Percentiles rank a stretch among this genome's conserved stretches.
Evolutionary conservation across 129 eudicot genomes (phyloP).

Genomic region (Ambrosia artemisiifolia): DNA sequence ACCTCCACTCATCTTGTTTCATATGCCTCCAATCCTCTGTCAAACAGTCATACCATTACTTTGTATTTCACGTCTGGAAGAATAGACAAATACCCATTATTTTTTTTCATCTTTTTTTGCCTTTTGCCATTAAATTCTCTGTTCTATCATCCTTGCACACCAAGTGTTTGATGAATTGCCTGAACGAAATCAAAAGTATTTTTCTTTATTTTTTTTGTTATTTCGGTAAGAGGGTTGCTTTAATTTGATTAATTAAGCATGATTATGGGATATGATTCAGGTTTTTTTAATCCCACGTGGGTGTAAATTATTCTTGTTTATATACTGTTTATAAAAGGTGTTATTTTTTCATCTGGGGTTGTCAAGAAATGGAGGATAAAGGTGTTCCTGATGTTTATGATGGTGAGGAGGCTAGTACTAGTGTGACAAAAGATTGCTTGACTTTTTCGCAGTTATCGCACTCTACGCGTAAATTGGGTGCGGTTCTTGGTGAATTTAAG

Average conservation of each 20-base stretch:
- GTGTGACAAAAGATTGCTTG: slow-evolving; percentile 37
- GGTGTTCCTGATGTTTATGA: slow-evolving; percentile 28
- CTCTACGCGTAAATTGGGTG: slow-evolving; percentile 53
- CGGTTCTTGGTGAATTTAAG: slow-evolving; percentile 50
- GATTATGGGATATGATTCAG: slow-evolving; percentile 12
- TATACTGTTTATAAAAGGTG: background rate
- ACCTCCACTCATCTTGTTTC: slow-evolving; percentile 29
- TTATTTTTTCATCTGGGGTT: slow-evolving; percentile 14
- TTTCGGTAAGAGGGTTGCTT: background rate
- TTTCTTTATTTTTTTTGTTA: background rate
- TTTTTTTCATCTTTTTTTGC: background rate
- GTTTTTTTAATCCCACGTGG: slow-evolving; percentile 4
- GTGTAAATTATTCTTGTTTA: background rate
- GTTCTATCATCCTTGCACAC: slow-evolving; percentile 3
- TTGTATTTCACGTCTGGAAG: slow-evolving; percentile 30
- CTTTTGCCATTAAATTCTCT: background rate
- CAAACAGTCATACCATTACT: slow-evolving; percentile 15
- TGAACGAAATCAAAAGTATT: slow-evolving; percentile 5
- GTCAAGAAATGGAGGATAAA: slow-evolving; percentile 30
- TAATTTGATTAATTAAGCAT: slow-evolving; percentile 2
- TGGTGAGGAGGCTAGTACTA: slow-evolving; percentile 36
- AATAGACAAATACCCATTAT: slow-evolving; percentile 7
- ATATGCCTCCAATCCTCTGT: slow-evolving; percentile 3
- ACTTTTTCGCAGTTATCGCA: slow-evolving; percentile 40
- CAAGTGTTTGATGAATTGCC: slow-evolving; percentile 27